Evolutionary conservation across 768 basidiomycete species (phyloP).

Genomic region (Russula griseocarnosa): DNA sequence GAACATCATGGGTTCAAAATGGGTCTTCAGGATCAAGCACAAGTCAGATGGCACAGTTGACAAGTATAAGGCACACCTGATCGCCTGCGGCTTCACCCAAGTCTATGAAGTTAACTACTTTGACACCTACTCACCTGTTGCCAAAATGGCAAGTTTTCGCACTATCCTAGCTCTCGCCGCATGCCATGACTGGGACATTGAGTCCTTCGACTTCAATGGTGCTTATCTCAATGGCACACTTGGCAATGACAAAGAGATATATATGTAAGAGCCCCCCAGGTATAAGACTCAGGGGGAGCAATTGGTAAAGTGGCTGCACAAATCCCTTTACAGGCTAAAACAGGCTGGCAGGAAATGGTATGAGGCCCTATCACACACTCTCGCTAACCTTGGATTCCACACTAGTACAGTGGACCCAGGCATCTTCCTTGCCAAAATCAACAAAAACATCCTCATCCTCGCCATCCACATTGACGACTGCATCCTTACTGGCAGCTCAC

Average conservation of each 20-base stretch:
- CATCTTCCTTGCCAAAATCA: rapidly evolving
- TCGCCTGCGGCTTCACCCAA: too few relatives aligned
- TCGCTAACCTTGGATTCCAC: background rate
- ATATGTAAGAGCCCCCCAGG: background rate
- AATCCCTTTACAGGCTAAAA: background rate
- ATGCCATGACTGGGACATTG: background rate
- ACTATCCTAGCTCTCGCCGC: conserved; percentile 34
- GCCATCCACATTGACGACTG: background rate
- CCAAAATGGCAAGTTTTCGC: conserved; percentile 30
- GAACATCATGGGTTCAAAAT: too few relatives aligned
- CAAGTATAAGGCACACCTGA: too few relatives aligned
- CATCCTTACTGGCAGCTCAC: background rate
- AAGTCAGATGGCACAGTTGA: too few relatives aligned
- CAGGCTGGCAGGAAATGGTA: background rate
- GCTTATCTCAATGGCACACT: background rate
- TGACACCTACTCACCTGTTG: conserved; percentile 34
- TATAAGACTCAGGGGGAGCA: background rate
- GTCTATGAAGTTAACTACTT: conserved; percentile 37
- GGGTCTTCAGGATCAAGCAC: too few relatives aligned
- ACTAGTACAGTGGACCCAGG: background rate
- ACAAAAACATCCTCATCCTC: background rate
- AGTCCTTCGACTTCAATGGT: background rate
- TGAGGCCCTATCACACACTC: background rate
- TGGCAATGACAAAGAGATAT: background rate
- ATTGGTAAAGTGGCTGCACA: background rate